Percentiles rank a stretch among this genome's conserved stretches.
phyloP scores from a whole-genome alignment of 805 yeast genomes.

The Pichia californica region DNA sequence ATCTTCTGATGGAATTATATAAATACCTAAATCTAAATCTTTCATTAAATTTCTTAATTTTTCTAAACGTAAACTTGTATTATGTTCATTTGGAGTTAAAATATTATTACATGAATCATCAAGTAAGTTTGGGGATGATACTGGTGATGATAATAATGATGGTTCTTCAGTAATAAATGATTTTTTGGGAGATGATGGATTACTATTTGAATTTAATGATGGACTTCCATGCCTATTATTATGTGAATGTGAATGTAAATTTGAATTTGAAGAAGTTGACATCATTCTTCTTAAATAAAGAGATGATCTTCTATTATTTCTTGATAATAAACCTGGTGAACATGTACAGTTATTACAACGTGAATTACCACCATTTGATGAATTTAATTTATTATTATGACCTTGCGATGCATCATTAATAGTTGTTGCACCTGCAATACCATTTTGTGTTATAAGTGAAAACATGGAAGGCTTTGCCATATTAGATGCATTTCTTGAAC shows the following conservation, averaged over 20 bases:
- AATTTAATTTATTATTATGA: too few relatives aligned
- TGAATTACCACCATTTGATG: constrained; percentile 13
- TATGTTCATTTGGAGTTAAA: constrained; percentile 25
- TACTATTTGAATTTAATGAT: background rate
- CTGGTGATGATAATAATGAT: too few relatives aligned
- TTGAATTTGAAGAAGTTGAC: constrained; percentile 6
- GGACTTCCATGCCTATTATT: constrained; percentile 4
- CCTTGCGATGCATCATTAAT: constrained; percentile 22
- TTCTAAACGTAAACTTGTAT: constrained; percentile 54
- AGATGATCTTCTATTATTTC: constrained; percentile 56
- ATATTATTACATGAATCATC: background rate
- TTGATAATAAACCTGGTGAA: constrained; percentile 72
- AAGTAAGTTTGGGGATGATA: too few relatives aligned
- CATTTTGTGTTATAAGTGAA: constrained; percentile 30
- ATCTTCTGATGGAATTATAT: constrained; percentile 56
- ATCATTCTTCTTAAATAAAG: constrained; percentile 30
- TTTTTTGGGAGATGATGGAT: constrained; percentile 11
- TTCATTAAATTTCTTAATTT: constrained; percentile 61
- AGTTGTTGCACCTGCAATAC: constrained; percentile 28
- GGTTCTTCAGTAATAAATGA: too few relatives aligned
- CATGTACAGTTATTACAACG: constrained; percentile 75
- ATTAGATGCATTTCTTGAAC: constrained; percentile 1
- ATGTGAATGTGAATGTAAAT: background rate
- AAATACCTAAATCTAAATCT: constrained; percentile 53
- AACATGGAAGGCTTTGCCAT: constrained; percentile 36